Percentiles rank a stretch among this genome's conserved stretches.
Conservation (phyloP, 192 early-diverging fungal genomes). For the Ambispora gerdemannii region DNA sequence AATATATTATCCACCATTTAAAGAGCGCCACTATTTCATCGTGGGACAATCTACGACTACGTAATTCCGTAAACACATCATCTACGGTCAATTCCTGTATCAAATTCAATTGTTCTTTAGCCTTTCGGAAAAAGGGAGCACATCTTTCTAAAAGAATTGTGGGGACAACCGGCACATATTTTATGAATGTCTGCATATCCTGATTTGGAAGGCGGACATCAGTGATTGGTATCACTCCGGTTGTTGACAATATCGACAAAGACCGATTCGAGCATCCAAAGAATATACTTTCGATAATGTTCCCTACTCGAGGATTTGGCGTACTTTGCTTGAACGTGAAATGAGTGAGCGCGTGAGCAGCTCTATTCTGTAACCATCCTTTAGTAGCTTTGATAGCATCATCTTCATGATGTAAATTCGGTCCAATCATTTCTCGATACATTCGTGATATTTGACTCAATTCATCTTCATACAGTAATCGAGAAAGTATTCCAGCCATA, state of each 20-base stretch:
- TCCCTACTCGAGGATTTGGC: constrained; percentile 63
- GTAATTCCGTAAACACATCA: constrained; percentile 69
- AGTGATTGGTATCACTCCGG: constrained; percentile 55
- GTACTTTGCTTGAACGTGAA: constrained; percentile 74
- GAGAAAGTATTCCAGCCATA: constrained; percentile 66
- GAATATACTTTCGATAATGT: constrained; percentile 58
- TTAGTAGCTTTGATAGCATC: constrained; percentile 34
- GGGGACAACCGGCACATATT: constrained; percentile 59
- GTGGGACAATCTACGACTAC: constrained; percentile 48
- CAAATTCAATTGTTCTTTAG: constrained; percentile 40
- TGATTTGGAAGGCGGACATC: constrained; percentile 63
- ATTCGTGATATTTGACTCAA: constrained; percentile 56
- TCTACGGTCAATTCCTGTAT: constrained; percentile 51
- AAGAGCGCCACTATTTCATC: constrained; percentile 65
- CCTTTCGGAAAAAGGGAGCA: constrained; percentile 51
- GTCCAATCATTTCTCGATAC: constrained; percentile 46
- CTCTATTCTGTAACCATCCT: constrained; percentile 62
- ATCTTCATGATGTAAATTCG: constrained; percentile 38
- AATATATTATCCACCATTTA: constrained; percentile 72
- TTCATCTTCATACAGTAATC: constrained; percentile 78
- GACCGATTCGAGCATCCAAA: constrained; percentile 44
- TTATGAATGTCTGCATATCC: constrained; percentile 59
- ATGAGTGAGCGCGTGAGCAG: constrained; percentile 58
- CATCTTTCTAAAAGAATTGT: constrained; percentile 49
- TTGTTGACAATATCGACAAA: constrained; percentile 62